These are phyloP conservation scores for Encephalitozoon romaleae DNA, from an alignment of 371 early-diverging fungal genomes.

Conservation along the genomic window DNA sequence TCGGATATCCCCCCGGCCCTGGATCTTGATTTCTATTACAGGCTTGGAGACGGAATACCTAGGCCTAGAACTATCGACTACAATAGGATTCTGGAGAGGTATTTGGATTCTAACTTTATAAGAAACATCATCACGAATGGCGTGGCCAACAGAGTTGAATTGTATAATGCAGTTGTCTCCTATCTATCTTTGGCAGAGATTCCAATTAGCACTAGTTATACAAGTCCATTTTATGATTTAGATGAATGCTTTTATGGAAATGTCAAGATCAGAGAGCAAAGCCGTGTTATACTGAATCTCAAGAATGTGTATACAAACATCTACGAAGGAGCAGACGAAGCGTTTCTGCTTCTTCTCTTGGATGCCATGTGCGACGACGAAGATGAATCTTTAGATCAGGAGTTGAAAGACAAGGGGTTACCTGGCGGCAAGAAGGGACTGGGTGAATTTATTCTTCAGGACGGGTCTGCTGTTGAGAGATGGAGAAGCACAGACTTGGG, in stretches of 20 bases:
- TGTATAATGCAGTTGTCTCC: background rate
- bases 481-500: background rate
- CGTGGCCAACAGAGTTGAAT: background rate
- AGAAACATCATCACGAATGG: background rate
- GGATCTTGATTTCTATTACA: background rate
- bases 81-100: background rate
- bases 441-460: background rate
- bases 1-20: background rate
- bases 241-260: slow-evolving; percentile 16
- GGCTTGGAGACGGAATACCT: background rate
- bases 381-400: background rate
- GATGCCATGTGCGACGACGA: background rate
- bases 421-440: background rate
- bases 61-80: slow-evolving; percentile 11
- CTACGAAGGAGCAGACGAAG: background rate
- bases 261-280: background rate
- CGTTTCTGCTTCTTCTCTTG: background rate
- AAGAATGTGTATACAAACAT: slow-evolving; percentile 1
- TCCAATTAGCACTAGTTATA: slow-evolving; percentile 15
- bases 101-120: slow-evolving; percentile 20
- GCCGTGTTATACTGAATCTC: background rate
- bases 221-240: background rate
- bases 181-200: background rate
- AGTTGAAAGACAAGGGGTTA: background rate
- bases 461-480: background rate